phyloP scores from a whole-genome alignment of 1,284 basidiomycete species.

The Ceratobasidium sp. region DNA sequence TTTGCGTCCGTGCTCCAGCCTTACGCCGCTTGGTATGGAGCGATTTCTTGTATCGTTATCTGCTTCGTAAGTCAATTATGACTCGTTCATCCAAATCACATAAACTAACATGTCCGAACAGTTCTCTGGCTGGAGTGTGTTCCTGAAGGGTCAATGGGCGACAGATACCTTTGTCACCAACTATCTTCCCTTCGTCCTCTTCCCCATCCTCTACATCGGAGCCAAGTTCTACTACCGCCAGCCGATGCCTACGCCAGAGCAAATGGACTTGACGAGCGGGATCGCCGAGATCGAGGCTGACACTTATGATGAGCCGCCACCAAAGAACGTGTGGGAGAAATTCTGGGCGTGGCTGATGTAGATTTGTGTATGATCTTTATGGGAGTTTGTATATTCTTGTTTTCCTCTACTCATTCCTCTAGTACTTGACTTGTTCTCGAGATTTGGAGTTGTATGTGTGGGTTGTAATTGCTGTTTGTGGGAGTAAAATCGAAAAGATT shows the following conservation, averaged over 20 bases:
- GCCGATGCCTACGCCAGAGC: constrained; percentile 63
- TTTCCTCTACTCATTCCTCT: not conserved
- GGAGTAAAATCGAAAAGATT: too few species aligned
- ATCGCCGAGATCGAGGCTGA: constrained; percentile 70
- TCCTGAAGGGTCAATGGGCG: constrained; percentile 75
- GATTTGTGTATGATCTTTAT: constrained; percentile 24
- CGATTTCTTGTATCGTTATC: constrained; percentile 66
- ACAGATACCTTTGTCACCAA: constrained; percentile 78
- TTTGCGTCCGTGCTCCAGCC: constrained; percentile 60
- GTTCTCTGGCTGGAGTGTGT: constrained; percentile 83
- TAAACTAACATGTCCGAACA: constrained; percentile 52
- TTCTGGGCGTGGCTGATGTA: constrained; percentile 79
- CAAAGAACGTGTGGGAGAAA: constrained; percentile 73
- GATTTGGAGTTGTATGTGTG: too few species aligned
- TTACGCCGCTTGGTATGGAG: constrained; percentile 55
- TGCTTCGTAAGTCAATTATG: constrained; percentile 70
- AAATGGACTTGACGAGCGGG: constrained; percentile 85
- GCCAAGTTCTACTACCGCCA: constrained; percentile 67
- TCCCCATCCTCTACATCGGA: constrained; percentile 79
- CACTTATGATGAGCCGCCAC: constrained; percentile 76
- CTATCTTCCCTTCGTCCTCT: constrained; percentile 82
- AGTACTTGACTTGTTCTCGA: not conserved
- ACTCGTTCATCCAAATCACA: not conserved
- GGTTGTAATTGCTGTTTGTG: too few species aligned
- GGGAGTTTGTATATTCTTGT: constrained; percentile 8